Evolutionary conservation across 352 stramenopile genomes (phyloP).

Genomic region (Phytophthora pluvialis): DNA sequence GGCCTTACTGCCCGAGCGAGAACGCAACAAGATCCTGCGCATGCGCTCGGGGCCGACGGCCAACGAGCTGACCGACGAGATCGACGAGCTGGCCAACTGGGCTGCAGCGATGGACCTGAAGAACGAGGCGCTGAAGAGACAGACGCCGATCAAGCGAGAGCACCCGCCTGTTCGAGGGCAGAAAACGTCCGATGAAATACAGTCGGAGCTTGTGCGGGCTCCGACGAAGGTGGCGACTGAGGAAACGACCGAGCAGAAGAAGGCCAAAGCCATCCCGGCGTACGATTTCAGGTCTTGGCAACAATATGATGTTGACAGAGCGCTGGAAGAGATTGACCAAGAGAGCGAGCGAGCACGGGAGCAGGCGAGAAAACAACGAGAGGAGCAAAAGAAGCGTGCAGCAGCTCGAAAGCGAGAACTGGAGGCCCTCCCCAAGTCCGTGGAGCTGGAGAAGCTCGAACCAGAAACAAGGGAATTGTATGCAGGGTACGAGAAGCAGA

Average conservation of each 20-base stretch:
- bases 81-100: conserved; percentile 73
- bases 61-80: conserved; percentile 66
- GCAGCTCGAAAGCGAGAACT: conserved; percentile 60
- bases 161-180: conserved; percentile 70
- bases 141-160: conserved; percentile 30
- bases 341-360: conserved; percentile 49
- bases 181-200: not conserved
- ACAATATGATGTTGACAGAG: conserved; percentile 90
- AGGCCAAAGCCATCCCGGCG: conserved; percentile 62
- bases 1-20: conserved; percentile 72
- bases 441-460: conserved; percentile 64
- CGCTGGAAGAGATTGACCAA: conserved; percentile 76
- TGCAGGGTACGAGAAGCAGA: conserved; percentile 89
- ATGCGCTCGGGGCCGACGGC: conserved; percentile 64
- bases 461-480: conserved; percentile 58
- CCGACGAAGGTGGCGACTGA: not conserved
- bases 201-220: conserved; percentile 8
- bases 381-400: conserved; percentile 46
- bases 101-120: conserved; percentile 60
- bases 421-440: conserved; percentile 59
- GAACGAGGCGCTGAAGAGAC: conserved; percentile 52
- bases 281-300: conserved; percentile 94
- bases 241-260: conserved; percentile 27
- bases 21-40: conserved; percentile 73
- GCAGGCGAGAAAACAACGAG: conserved; percentile 40